phyloP scores from a whole-genome alignment of 1,139 yeast species.

The Protomyces inundatus region DNA sequence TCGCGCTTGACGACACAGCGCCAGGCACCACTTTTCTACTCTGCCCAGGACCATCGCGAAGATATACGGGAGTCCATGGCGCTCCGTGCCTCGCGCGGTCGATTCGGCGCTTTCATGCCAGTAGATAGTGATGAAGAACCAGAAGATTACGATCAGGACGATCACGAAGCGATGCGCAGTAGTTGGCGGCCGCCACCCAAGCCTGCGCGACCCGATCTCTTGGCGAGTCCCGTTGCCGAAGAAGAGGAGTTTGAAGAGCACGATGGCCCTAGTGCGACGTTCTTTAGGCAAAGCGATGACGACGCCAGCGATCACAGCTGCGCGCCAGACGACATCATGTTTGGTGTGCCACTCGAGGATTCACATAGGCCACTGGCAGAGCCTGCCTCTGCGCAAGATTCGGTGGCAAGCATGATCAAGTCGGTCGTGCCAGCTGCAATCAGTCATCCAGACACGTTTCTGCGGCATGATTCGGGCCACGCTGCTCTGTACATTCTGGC shows the following conservation, averaged over 20 bases:
- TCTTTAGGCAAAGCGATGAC: neutral
- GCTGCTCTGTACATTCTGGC: constrained; percentile 36
- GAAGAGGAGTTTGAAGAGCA: neutral
- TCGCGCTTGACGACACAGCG: constrained; percentile 6
- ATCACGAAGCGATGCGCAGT: constrained; percentile 19
- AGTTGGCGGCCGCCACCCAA: constrained; percentile 16
- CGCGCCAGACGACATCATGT: constrained; percentile 13
- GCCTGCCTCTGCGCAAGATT: neutral
- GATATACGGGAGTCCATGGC: constrained; percentile 23
- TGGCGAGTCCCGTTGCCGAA: neutral
- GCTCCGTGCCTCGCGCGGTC: constrained; percentile 15
- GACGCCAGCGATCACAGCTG: constrained; percentile 1
- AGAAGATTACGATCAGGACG: constrained; percentile 4
- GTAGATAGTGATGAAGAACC: constrained; percentile 6
- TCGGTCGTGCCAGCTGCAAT: constrained; percentile 24
- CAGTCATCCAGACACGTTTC: constrained; percentile 29
- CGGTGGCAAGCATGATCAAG: neutral
- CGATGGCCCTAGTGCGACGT: neutral
- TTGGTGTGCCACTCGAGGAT: constrained; percentile 5
- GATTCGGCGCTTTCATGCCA: constrained; percentile 8
- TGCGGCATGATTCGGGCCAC: constrained; percentile 37
- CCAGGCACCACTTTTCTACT: constrained; percentile 16
- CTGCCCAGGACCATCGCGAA: constrained; percentile 11
- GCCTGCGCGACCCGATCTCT: neutral
- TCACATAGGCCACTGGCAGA: neutral